Base-by-base conservation (phyloP, 75 land plant species). In the Sequoia sempervirens region DNA sequence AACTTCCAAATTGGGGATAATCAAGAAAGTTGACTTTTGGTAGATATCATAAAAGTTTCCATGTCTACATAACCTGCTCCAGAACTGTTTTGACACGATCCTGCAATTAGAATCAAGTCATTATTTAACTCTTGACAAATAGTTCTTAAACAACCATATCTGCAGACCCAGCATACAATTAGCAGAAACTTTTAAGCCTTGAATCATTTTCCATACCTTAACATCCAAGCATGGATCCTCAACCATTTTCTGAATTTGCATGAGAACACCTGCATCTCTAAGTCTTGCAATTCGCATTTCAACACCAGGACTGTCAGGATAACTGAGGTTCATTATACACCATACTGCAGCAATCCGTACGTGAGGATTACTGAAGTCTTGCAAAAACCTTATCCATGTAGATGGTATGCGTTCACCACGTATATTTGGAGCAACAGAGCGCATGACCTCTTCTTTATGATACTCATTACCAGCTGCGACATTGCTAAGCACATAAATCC, bases 221-320 rank as follows among this genome's bases (percentile, higher is more conserved):
- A 92, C 96, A 88, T 97, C 99, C 74, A 94, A 61, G 86, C 98
- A 97, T 36, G 96, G 93, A 87, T 97, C 99, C 82, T 96, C 90
- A 38, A 81, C 86, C 98, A 97, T 94, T 52, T 80, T 89, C 76
- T 90, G 95, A n/a, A 97, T 64, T 85, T 92, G 98, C 82, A 87
- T 82, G 68, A 94, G 81, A 23, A 97, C 84, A 52, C 99, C 99
- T 54, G 92, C 92, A 84, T 87, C 84, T 28, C 87, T 86, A 20
- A 97, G 88, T 85, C 88, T 92, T 82, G 84, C 85, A 53, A 93
- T 83, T 64, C 99, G 92, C 38, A 53, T 69, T 46, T 37, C 79
- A 66, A 92, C 85, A 72, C 89, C 93, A 52, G 89, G 86, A 73
- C 90, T 82, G 34, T 87, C 84, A 45, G 95, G 91, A 80, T 82